phyloP scores from a whole-genome alignment of 1,284 basidiomycete genomes.

The Athelia psychrophila region DNA sequence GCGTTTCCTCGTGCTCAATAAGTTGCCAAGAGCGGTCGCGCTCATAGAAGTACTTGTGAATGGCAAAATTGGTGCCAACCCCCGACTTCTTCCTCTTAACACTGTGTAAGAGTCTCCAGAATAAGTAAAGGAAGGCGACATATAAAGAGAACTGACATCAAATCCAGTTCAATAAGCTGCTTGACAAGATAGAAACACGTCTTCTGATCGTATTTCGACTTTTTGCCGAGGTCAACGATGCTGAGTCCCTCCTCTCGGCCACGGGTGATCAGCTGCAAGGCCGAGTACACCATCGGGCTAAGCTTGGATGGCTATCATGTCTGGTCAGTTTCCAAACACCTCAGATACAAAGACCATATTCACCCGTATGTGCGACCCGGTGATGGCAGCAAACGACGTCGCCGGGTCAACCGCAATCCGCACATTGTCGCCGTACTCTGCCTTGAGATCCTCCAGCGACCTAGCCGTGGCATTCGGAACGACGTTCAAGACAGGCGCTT shows the following conservation, averaged over 20 bases:
- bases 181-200: slow-evolving; percentile 84
- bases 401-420: slow-evolving; percentile 75
- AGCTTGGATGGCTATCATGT: slow-evolving; percentile 64
- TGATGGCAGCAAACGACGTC: slow-evolving; percentile 74
- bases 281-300: slow-evolving; percentile 82
- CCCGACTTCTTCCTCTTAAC: slow-evolving; percentile 75
- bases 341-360: slow-evolving; percentile 15
- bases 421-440: slow-evolving; percentile 56
- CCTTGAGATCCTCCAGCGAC: slow-evolving; percentile 50
- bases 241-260: slow-evolving; percentile 77
- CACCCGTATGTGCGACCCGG: slow-evolving; percentile 80
- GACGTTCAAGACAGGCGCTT: slow-evolving; percentile 42
- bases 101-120: slow-evolving; percentile 30
- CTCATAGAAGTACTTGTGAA: slow-evolving; percentile 79
- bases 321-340: slow-evolving; percentile 8
- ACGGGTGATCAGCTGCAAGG: slow-evolving; percentile 81
- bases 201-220: slow-evolving; percentile 86
- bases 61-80: slow-evolving; percentile 70
- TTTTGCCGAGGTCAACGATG: slow-evolving; percentile 72
- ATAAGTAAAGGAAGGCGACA: background rate
- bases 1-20: slow-evolving; percentile 63
- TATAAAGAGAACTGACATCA: slow-evolving; percentile 53
- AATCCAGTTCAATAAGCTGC: slow-evolving; percentile 66
- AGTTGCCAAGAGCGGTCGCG: slow-evolving; percentile 67
- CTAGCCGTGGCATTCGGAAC: slow-evolving; percentile 51